Evolutionary conservation across 768 basidiomycete species (phyloP).

Genomic region (Phylloporus sp.): DNA sequence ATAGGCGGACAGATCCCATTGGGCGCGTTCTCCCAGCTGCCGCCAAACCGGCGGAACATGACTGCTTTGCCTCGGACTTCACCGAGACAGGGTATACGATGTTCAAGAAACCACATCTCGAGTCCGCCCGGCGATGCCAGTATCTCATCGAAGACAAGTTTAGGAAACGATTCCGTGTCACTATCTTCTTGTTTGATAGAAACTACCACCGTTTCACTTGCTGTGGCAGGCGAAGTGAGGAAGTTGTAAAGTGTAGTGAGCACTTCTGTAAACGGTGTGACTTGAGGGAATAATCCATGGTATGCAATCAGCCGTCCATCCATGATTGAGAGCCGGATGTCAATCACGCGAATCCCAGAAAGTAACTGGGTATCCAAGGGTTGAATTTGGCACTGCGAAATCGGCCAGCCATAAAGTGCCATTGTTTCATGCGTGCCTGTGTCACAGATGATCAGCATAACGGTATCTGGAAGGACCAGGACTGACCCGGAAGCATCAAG

Average conservation of each 20-base stretch:
- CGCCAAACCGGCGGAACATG: slow-evolving; percentile 77
- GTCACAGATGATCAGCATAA: background rate
- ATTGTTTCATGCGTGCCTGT: slow-evolving; percentile 34
- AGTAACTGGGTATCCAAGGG: slow-evolving; percentile 64
- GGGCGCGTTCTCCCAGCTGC: slow-evolving; percentile 70
- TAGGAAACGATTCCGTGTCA: slow-evolving; percentile 52
- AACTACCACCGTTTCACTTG: slow-evolving; percentile 75
- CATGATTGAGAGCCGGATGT: slow-evolving; percentile 73
- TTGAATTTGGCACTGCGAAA: slow-evolving; percentile 81
- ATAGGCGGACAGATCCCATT: slow-evolving; percentile 82
- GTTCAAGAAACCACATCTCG: slow-evolving; percentile 79
- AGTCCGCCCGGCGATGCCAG: slow-evolving; percentile 43
- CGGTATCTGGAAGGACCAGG: slow-evolving; percentile 22
- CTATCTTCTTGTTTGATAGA: slow-evolving; percentile 88
- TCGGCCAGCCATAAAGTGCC: slow-evolving; percentile 81
- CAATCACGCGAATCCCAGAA: slow-evolving; percentile 77
- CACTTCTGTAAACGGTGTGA: slow-evolving; percentile 63
- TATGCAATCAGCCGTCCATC: slow-evolving; percentile 65
- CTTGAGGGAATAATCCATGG: slow-evolving; percentile 74
- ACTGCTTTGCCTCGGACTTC: slow-evolving; percentile 85
- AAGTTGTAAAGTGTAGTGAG: slow-evolving; percentile 59
- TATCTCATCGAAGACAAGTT: slow-evolving; percentile 64
- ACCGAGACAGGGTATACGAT: slow-evolving; percentile 74
- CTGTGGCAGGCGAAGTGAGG: slow-evolving; percentile 53
- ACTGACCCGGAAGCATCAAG: slow-evolving; percentile 71